Evolutionary conservation across 2,329 filamentous ascomycete species (phyloP).

Genomic region (Cladosporium colombiae): DNA sequence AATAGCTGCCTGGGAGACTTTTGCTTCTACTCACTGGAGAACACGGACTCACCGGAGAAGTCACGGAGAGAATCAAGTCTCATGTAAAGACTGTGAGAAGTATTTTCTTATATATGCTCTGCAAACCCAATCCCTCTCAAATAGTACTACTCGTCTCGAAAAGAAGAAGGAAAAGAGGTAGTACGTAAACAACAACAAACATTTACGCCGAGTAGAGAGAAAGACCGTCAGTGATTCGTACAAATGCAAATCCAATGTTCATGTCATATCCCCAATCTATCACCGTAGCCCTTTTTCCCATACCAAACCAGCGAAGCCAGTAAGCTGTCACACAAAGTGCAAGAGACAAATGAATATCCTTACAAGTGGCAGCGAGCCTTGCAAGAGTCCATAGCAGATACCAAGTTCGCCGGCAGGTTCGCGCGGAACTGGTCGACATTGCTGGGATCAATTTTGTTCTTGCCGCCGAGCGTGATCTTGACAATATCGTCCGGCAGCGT

Average conservation of each 20-base stretch:
- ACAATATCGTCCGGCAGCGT: slow-evolving; percentile 40
- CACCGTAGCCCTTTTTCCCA: background rate
- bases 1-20: background rate
- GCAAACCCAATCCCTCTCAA: background rate
- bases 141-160: background rate
- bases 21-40: background rate
- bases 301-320: background rate
- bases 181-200: background rate
- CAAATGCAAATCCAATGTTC: background rate
- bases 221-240: background rate
- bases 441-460: slow-evolving; percentile 14
- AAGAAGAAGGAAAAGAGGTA: background rate
- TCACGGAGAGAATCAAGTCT: background rate
- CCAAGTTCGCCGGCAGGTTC: slow-evolving; percentile 19
- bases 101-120: slow-evolving; percentile 8
- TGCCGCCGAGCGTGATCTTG: slow-evolving; percentile 39
- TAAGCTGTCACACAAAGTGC: background rate
- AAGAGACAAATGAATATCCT: background rate
- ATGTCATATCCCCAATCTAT: background rate
- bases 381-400: slow-evolving; percentile 15
- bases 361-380: slow-evolving; percentile 17
- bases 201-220: background rate
- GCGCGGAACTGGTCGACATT: slow-evolving; percentile 19
- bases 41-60: background rate
- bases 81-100: slow-evolving; percentile 15